Evolutionary conservation across 1,139 yeast species (phyloP).

Genomic region (Zygosaccharomyces sapae): DNA sequence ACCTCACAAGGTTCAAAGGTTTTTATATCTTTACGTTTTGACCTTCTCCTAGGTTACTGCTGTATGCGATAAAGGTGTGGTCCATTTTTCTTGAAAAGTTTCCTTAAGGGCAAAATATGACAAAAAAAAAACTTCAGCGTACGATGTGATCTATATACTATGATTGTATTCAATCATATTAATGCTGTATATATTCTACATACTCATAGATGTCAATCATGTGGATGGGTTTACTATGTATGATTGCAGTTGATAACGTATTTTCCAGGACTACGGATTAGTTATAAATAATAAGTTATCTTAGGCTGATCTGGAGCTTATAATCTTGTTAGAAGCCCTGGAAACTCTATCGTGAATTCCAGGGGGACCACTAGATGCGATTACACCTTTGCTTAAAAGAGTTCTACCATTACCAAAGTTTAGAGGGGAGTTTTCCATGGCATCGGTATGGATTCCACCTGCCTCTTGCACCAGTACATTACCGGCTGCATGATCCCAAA

Average conservation of each 20-base stretch:
- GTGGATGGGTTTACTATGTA: too few species aligned
- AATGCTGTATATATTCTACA: too few species aligned
- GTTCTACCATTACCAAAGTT: slow-evolving; percentile 87
- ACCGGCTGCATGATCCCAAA: slow-evolving; percentile 99
- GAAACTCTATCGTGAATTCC: slow-evolving; percentile 61
- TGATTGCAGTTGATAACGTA: too few species aligned
- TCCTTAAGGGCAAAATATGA: slow-evolving; percentile 2
- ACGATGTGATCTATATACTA: not conserved
- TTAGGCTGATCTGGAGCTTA: slow-evolving; percentile 16
- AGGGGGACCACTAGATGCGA: slow-evolving; percentile 65
- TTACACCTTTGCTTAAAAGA: slow-evolving; percentile 79
- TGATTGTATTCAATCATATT: too few species aligned
- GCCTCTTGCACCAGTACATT: slow-evolving; percentile 79
- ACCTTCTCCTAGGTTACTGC: not conserved
- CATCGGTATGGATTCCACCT: slow-evolving; percentile 88
- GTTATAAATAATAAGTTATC: too few species aligned
- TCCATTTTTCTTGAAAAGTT: not conserved
- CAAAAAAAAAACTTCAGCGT: not conserved
- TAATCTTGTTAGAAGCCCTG: slow-evolving; percentile 47
- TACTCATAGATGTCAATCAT: too few species aligned
- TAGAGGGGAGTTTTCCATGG: slow-evolving; percentile 59
- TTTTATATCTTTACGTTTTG: not conserved
- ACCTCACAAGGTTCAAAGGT: not conserved
- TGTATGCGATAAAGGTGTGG: not conserved
- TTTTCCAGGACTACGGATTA: too few species aligned